Percentiles rank a stretch among this genome's conserved stretches.
Conservation (phyloP, 352 stramenopile species). For the Achlya hypogyna region DNA sequence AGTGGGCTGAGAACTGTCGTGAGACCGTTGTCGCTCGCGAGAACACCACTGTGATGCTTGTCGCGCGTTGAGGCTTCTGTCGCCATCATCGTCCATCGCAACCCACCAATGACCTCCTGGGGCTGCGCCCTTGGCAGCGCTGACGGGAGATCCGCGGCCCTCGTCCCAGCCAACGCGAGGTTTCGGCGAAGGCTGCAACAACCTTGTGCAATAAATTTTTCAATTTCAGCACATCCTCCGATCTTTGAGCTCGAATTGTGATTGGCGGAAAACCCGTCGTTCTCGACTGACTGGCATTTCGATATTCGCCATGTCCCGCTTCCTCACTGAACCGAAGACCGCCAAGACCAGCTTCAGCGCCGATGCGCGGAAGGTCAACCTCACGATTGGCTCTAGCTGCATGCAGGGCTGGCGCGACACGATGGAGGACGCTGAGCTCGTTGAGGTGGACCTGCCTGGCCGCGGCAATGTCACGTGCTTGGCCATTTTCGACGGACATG, state of each 20-base stretch:
- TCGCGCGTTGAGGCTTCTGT: too few relatives aligned
- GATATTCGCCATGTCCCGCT: conserved; percentile 56
- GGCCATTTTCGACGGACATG: conserved; percentile 74
- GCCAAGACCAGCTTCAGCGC: conserved; percentile 51
- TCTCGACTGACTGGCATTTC: background rate
- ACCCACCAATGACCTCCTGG: too few relatives aligned
- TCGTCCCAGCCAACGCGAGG: too few relatives aligned
- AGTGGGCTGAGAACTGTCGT: too few relatives aligned
- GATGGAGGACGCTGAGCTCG: conserved; percentile 81
- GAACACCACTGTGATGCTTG: too few relatives aligned
- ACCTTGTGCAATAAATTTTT: too few relatives aligned
- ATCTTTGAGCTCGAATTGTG: background rate
- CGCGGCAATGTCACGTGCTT: conserved; percentile 36
- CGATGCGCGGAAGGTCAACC: conserved; percentile 23
- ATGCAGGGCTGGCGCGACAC: conserved; percentile 83
- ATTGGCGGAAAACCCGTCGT: background rate
- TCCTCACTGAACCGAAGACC: conserved; percentile 72
- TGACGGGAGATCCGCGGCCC: too few relatives aligned
- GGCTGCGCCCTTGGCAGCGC: too few relatives aligned
- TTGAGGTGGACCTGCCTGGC: conserved; percentile 31
- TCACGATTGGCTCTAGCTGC: conserved; percentile 50
- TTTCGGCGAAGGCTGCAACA: too few relatives aligned
- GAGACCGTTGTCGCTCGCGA: too few relatives aligned
- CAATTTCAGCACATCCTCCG: background rate
- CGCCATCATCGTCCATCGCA: too few relatives aligned